Evolutionary conservation across 139 green algal species (phyloP), one percentile per base, ranked within the genome.

Genomic region (Chlorella sorokiniana): DNA sequence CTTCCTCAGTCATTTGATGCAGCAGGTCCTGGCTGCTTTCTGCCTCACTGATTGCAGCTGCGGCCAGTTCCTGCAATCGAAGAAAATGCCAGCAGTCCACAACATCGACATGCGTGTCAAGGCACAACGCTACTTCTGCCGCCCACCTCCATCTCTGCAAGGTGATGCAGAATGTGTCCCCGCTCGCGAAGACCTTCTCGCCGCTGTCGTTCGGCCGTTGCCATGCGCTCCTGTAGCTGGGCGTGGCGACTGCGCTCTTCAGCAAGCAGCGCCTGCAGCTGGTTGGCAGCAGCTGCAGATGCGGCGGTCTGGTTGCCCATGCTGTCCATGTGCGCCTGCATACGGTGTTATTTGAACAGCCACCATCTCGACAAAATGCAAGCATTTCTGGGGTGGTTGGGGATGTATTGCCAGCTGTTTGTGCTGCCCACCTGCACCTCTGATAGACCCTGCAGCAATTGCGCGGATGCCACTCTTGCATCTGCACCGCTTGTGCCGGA

Each of bases 71-170:
- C 65, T 72, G 65, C 35, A 41, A 69, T 41, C 10, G 62, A 29
- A 69, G 41, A 41, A 29, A 23, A 69, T 40, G 29, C n/a, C 8
- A 42, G 29, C 25, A 23, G 31, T 16, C 52, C 33, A 65, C 56
- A 59, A 59, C 14, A 59, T 25, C 16, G 48, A 16, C 48, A 59
- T 16, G 48, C 11, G 11, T 59, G 48, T 16, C 48, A 59, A n/a
- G n/a, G n/a, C n/a, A n/a, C n/a, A n/a, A 65, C 29, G n/a, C 56
- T 70, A 10, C 10, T 5, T 27, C 35, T 35, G 7, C 7, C 22
- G 37, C 65, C 22, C 65, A 72, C 65, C 65, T 72, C 65, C 65
- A 72, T 35, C 65, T 72, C 65, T 5, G 11, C 35, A 8, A 72
- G 35, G 37, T 72, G 65, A 10, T 72, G 65, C 33, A 27, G 37